Evolutionary conservation across 1,284 basidiomycete genomes (phyloP).

Genomic region (Ceratobasidium sp.): DNA sequence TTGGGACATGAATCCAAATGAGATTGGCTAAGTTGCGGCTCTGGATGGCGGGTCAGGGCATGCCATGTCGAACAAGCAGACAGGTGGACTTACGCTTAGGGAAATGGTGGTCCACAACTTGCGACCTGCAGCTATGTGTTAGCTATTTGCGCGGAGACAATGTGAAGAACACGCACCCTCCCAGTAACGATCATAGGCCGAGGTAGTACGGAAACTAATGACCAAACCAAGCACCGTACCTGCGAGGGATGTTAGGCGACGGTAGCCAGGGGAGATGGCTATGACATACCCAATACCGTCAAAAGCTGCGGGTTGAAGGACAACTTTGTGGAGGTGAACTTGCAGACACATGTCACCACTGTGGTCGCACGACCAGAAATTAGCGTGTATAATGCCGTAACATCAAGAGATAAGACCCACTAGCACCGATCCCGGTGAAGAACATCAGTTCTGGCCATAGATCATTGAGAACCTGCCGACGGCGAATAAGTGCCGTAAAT

Average conservation of each 20-base stretch:
- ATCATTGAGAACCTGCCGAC: conserved; percentile 23
- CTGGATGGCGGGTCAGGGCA: conserved; percentile 12
- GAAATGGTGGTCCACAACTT: conserved; percentile 29
- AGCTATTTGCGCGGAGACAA: not conserved
- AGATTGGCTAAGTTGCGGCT: conserved; percentile 42
- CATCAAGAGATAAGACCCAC: not conserved
- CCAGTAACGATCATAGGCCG: conserved; percentile 66
- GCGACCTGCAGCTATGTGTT: conserved; percentile 5
- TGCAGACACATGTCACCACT: conserved; percentile 21
- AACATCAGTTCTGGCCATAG: conserved; percentile 23
- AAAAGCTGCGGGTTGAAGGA: conserved; percentile 14
- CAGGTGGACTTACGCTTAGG: conserved; percentile 11
- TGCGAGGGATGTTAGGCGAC: not conserved
- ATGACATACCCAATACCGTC: conserved; percentile 23
- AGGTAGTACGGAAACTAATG: conserved; percentile 56
- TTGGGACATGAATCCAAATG: conserved; percentile 69
- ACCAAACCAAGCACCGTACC: conserved; percentile 55
- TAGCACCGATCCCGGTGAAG: conserved; percentile 16
- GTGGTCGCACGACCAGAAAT: conserved; percentile 8
- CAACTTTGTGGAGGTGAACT: not conserved
- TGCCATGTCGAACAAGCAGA: not conserved
- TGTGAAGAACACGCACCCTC: conserved; percentile 45
- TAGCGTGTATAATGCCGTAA: not conserved
- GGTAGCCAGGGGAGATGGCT: not conserved
- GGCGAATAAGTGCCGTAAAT: not conserved